Evolutionary conservation across 2,329 filamentous ascomycete species (phyloP), one percentile per base, ranked within the genome.

Genomic region (Elsinoe australis): DNA sequence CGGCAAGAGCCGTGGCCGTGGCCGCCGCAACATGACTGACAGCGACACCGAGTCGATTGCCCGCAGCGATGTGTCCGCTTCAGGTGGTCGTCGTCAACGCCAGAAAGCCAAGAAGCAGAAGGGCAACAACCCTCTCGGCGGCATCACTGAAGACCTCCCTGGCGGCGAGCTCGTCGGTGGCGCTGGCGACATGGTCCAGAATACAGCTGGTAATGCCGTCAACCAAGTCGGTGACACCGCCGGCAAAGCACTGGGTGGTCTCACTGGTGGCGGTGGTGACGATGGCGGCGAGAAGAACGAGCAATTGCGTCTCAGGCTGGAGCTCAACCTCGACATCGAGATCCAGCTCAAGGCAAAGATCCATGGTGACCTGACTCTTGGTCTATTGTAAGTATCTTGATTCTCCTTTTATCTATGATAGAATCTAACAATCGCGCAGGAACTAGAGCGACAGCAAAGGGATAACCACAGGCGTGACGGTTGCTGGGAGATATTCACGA

Each of bases 261-360:
- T 73, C 50, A 73, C 70, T 12, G 71, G 71, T 19, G 68, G 68
- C 21, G 54, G 57, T 22, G 51, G 53, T 22, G 63, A 51, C 19
- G 60, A 63, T 6, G 67, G 64, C 10, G 63, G 59, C 4, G 64
- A 61, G 24, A 67, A 68, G 55, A 71, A 67, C 52, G 71, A 72
- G 59, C 70, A 76, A 57, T 66, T 80, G 54, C 72, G 75, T 55
- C 56, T 80, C 62, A 67, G 74, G 55, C 57, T 80, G 53, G 77
- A 80, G 55, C 64, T 80, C 54, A 80, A 80, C 57, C 64, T 80
- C 52, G 77, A 80, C 59, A 77, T 80, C 59, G 77, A 80, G 59
- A 71, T 80, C 48, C 74, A 80, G 58, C 64, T 80, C 38, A 80
- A 80, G 67, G 77, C 77, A n/a, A 79, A 76, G 63, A 80, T 80